Evolutionary conservation across 176 grass and related monocot genomes (phyloP).

Genomic region (Aegilops bicornis): DNA sequence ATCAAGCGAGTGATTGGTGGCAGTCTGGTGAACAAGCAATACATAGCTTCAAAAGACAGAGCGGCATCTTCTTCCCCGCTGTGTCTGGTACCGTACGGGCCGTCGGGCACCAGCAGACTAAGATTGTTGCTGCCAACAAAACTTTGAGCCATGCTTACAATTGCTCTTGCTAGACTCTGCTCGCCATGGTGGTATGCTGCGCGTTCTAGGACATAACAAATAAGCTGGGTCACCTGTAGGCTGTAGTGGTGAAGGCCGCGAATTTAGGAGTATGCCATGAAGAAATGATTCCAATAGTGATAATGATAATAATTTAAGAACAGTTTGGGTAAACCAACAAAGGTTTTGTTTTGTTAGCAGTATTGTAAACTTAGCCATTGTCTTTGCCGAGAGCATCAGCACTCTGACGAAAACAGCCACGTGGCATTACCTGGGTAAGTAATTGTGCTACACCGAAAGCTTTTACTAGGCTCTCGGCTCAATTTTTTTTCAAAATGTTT

Average conservation of each 20-base stretch:
- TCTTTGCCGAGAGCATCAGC: too few species aligned
- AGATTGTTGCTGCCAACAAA: constrained; percentile 94
- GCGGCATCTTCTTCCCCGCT: constrained; percentile 88
- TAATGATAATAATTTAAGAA: neutral
- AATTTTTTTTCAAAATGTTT: too few species aligned
- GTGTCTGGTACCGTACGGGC: constrained; percentile 68
- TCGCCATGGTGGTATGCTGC: constrained; percentile 84
- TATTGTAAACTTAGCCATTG: too few species aligned
- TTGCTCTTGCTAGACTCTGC: constrained; percentile 67
- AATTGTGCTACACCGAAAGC: too few species aligned
- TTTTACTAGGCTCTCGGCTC: too few species aligned
- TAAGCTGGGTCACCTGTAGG: constrained; percentile 29
- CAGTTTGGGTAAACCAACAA: neutral
- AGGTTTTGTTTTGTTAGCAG: too few species aligned
- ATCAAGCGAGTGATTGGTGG: constrained; percentile 55
- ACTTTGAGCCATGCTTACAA: constrained; percentile 89
- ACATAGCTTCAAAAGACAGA: neutral
- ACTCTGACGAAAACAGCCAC: too few species aligned
- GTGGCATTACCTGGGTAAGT: too few species aligned
- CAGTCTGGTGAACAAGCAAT: constrained; percentile 64
- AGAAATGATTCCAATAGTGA: too few species aligned
- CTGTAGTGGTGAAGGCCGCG: neutral
- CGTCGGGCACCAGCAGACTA: constrained; percentile 53
- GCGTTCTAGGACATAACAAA: constrained; percentile 77
- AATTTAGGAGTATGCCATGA: too few species aligned